Conservation (phyloP, 2,329 filamentous ascomycete species). For the Ascochyta pisi region DNA sequence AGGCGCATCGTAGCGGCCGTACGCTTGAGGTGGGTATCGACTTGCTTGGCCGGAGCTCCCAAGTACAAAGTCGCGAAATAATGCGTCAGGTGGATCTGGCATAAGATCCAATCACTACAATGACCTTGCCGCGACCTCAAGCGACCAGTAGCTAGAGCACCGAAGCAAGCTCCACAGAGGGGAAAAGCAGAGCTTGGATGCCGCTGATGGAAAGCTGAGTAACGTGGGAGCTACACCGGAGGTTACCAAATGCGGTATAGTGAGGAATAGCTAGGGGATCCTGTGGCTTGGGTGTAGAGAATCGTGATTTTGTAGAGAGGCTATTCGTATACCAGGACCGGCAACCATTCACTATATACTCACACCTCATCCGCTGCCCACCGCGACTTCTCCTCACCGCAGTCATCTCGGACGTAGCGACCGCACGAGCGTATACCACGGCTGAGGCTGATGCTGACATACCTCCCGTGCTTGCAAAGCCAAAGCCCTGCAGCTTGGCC, state of each 20-base stretch:
- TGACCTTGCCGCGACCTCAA: conserved; percentile 24
- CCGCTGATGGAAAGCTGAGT: conserved; percentile 37
- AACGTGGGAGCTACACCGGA: conserved; percentile 21
- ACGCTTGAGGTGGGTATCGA: conserved; percentile 25
- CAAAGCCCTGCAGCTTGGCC: conserved; percentile 5
- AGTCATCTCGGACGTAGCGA: conserved; percentile 8
- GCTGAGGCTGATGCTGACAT: conserved; percentile 19
- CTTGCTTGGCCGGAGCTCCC: conserved; percentile 45
- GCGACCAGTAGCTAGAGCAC: conserved; percentile 15
- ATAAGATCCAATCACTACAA: conserved; percentile 30
- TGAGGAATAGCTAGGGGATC: not conserved
- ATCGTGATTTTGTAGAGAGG: not conserved
- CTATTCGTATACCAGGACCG: not conserved
- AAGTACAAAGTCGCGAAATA: conserved; percentile 40
- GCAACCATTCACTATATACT: conserved; percentile 1
- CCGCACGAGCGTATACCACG: not conserved
- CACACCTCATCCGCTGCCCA: not conserved
- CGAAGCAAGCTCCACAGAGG: conserved; percentile 8
- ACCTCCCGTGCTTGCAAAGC: not conserved
- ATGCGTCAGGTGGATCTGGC: conserved; percentile 35
- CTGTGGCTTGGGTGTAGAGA: not conserved
- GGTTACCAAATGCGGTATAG: conserved; percentile 13
- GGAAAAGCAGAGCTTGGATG: conserved; percentile 5
- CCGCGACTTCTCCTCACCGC: not conserved
- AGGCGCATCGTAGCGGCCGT: conserved; percentile 35